Percentiles rank a stretch among this genome's conserved stretches.
These are phyloP conservation scores for Triticum turgidum DNA, from an alignment of 176 grass and related monocot genomes.

Conservation along the genomic window DNA sequence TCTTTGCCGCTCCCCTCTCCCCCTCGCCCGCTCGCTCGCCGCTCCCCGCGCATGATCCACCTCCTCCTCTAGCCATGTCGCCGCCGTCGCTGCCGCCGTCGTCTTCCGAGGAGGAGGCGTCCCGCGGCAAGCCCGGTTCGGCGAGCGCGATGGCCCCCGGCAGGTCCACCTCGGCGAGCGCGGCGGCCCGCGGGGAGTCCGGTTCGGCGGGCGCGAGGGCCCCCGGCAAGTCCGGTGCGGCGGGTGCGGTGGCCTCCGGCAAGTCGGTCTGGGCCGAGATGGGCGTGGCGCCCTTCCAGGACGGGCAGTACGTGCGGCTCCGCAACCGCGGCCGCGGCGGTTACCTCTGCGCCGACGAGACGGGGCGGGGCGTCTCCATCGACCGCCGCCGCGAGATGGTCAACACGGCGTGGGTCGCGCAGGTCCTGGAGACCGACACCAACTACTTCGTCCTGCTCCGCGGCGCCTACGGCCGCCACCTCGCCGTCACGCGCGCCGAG, in stretches of 20 bases:
- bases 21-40: background rate
- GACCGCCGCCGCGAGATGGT: constrained; percentile 9
- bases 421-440: constrained; percentile 31
- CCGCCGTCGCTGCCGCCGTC: background rate
- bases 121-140: background rate
- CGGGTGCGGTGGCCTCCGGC: background rate
- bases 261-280: background rate
- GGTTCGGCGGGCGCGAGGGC: background rate
- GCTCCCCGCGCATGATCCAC: background rate
- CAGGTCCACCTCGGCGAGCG: background rate
- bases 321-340: constrained; percentile 40
- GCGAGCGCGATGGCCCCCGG: background rate
- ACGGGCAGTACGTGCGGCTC: constrained; percentile 59
- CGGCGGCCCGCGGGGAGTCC: background rate
- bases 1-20: background rate
- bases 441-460: constrained; percentile 34
- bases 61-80: background rate
- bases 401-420: constrained; percentile 38
- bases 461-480: constrained; percentile 41
- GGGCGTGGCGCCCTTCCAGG: constrained; percentile 33
- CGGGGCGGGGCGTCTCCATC: constrained; percentile 29
- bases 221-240: background rate
- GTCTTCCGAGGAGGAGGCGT: background rate
- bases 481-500: background rate
- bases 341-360: constrained; percentile 34